A percentile compares a stretch with the other conserved stretches of the same genome.
Conservation (phyloP, 495 filamentous ascomycete species). For the Darksidea phi region DNA sequence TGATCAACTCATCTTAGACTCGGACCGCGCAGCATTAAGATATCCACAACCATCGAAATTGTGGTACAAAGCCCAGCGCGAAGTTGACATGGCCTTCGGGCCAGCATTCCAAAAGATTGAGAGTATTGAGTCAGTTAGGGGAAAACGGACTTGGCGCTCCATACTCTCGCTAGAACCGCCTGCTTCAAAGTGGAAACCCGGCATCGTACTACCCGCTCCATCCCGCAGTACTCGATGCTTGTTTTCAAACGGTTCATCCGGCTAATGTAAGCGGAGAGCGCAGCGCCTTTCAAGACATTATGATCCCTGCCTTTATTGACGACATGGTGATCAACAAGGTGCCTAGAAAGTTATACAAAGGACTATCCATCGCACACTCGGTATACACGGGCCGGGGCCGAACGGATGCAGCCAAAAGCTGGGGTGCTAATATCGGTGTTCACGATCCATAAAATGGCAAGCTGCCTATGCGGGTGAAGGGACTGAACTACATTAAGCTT, state of each 20-base stretch:
- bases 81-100: slow-evolving; percentile 1
- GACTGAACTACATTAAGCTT: slow-evolving; percentile 16
- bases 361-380: slow-evolving; percentile 1
- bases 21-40: not conserved
- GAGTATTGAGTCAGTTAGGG: slow-evolving; percentile 19
- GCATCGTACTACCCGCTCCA: slow-evolving; percentile 20
- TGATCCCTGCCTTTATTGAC: slow-evolving; percentile 9
- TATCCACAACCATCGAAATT: not conserved
- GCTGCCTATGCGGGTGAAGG: slow-evolving; percentile 1
- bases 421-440: slow-evolving; percentile 1
- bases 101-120: slow-evolving; percentile 13
- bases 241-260: slow-evolving; percentile 7
- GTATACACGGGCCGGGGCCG: slow-evolving; percentile 12
- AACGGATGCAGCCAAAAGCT: slow-evolving; percentile 6
- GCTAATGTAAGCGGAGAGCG: slow-evolving; percentile 14
- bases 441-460: not conserved
- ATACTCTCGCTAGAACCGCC: slow-evolving; percentile 15
- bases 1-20: too few species aligned
- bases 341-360: not conserved
- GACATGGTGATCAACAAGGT: slow-evolving; percentile 19
- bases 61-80: slow-evolving; percentile 20
- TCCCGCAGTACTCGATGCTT: slow-evolving; percentile 18
- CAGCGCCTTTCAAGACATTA: not conserved
- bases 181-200: slow-evolving; percentile 6
- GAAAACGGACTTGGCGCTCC: slow-evolving; percentile 22